Evolutionary conservation across 768 basidiomycete genomes (phyloP).

Genomic region (Suillus variegatus): DNA sequence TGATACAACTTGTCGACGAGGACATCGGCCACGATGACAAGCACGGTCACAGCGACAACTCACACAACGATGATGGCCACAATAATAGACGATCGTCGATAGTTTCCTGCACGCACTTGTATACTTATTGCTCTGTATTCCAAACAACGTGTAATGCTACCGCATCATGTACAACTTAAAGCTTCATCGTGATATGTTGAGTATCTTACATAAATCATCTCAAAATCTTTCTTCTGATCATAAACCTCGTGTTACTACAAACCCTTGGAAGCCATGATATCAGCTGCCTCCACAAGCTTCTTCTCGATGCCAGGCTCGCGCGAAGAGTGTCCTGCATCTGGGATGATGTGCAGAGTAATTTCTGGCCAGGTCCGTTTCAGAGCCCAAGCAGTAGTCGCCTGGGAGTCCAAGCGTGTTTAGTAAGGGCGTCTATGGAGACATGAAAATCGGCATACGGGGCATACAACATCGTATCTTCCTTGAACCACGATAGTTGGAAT

Average conservation of each 20-base stretch:
- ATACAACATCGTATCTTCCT: constrained; percentile 88
- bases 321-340: constrained; percentile 87
- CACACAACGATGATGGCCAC: too few relatives aligned
- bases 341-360: constrained; percentile 70
- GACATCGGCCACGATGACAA: too few relatives aligned
- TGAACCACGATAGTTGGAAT: constrained; percentile 84
- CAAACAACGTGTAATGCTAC: too few relatives aligned
- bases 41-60: too few relatives aligned
- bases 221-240: neutral
- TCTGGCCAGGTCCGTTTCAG: constrained; percentile 87
- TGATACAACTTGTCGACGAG: too few relatives aligned
- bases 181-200: neutral
- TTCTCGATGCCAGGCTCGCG: constrained; percentile 71
- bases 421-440: neutral
- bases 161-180: neutral
- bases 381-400: constrained; percentile 80
- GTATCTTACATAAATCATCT: constrained; percentile 2
- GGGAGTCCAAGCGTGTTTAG: neutral
- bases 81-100: too few relatives aligned
- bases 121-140: too few relatives aligned
- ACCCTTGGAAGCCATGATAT: constrained; percentile 12
- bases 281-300: constrained; percentile 63
- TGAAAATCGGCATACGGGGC: constrained; percentile 55
- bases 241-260: neutral
- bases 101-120: too few relatives aligned